Base-by-base conservation (phyloP, 2,329 filamentous ascomycete genomes). In the Xylaria sp. region DNA sequence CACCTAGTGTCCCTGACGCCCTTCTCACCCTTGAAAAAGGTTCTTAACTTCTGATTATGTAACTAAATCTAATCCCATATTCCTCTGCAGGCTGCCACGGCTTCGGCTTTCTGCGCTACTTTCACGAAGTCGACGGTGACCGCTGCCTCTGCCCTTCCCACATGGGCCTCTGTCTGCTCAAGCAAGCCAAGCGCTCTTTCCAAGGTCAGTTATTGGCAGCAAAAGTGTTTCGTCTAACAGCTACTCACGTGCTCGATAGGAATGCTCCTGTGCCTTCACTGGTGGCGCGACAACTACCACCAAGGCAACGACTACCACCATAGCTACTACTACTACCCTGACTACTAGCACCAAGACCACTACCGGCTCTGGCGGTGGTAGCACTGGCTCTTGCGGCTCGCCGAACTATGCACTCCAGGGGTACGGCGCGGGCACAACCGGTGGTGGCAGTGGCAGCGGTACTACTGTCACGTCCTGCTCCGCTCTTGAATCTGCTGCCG, bases 391-490 rank as follows among this genome's bases (percentile, higher is more conserved):
- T 35, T 69, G 67, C 21, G 17, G 47, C 1, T 62, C 67, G 17
- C 66, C 67, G 1, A 56, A 67, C 8, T 68, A 73, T 59, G 62
- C 63, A n/a, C 65, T 76, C 60, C 65, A 75, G 40, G 73, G 78
- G 35, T 78, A 72, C 60, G 77, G 71, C 46, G 71, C 71, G 21
- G 74, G 77, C 31, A 81, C 80, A 0, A 82, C 78, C 14, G 81
- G 81, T 63, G 81, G 81, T 61, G 76, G 77, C n/a, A 77, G 75
- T 40, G 81, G 80, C 14, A 71, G 73, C 33, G 76, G 76, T 8
- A 79, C 77, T 19, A 83, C 80, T 1, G 81, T 83, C 8, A 80
- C 78, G 0, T 78, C 78, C 35, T 78, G 80, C 68, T 73, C 76
- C 28, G 75, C 76, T 31, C 76, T 82, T 57, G 70, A 71, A n/a